phyloP scores from a whole-genome alignment of 2,329 filamentous ascomycete genomes.

The Ascocoryne sarcoides region DNA sequence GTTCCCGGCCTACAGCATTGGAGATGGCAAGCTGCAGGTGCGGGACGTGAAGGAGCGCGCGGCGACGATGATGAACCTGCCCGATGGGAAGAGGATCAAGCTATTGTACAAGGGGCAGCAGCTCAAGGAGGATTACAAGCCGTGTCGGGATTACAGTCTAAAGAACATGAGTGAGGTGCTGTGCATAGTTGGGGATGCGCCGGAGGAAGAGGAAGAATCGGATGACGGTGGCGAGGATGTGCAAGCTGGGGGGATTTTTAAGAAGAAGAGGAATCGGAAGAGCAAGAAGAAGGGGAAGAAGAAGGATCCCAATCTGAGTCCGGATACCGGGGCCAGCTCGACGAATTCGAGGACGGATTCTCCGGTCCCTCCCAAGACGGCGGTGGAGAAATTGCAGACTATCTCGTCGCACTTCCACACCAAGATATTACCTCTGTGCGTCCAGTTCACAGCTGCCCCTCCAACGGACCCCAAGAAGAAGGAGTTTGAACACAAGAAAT shows the following conservation, averaged over 20 bases:
- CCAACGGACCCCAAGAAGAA: conserved; percentile 59
- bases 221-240: conserved; percentile 31
- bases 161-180: conserved; percentile 55
- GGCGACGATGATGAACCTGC: conserved; percentile 55
- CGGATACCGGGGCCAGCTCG: conserved; percentile 29
- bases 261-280: conserved; percentile 31
- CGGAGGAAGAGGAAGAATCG: conserved; percentile 36
- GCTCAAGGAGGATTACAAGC: conserved; percentile 53
- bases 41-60: conserved; percentile 59
- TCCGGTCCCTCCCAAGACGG: conserved; percentile 31
- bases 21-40: conserved; percentile 61
- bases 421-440: conserved; percentile 56
- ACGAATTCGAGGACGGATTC: conserved; percentile 23
- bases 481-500: conserved; percentile 63
- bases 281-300: conserved; percentile 35
- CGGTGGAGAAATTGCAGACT: conserved; percentile 57
- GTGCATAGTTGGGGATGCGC: conserved; percentile 46
- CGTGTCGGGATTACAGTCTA: conserved; percentile 50
- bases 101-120: conserved; percentile 67
- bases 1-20: conserved; percentile 69
- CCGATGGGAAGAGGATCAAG: conserved; percentile 49
- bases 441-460: conserved; percentile 51
- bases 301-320: conserved; percentile 22
- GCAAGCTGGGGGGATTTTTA: conserved; percentile 12
- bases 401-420: conserved; percentile 55